phyloP scores from a whole-genome alignment of 352 stramenopile genomes.

The Globisporangium megalacanthum region DNA sequence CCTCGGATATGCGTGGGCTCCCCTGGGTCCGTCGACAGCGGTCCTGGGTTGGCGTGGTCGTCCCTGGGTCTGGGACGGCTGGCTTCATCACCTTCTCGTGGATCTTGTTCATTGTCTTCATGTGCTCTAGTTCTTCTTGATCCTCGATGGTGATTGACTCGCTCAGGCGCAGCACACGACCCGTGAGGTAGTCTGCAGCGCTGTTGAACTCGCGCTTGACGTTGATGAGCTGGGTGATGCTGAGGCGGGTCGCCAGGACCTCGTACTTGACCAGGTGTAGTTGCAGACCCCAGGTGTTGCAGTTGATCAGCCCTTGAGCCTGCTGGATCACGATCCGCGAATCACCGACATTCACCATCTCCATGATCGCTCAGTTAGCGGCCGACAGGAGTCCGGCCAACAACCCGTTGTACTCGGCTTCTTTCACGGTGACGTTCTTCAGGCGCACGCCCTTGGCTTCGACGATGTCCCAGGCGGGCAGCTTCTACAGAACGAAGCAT shows the following conservation, averaged over 20 bases:
- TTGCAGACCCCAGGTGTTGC: conserved; percentile 6
- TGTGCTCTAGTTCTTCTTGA: neutral
- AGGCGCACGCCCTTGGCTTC: conserved; percentile 12
- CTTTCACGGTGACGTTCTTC: conserved; percentile 14
- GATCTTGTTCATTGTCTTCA: neutral
- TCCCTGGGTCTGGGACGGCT: no score
- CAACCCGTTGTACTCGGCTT: conserved; percentile 19
- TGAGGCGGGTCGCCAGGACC: neutral
- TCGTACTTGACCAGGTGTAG: conserved; percentile 2
- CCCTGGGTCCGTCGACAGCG: no score
- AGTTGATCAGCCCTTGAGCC: conserved; percentile 8
- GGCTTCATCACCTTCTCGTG: neutral
- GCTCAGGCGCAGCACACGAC: neutral
- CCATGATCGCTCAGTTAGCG: neutral
- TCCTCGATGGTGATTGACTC: neutral
- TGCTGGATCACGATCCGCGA: conserved; percentile 16
- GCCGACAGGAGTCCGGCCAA: conserved; percentile 7
- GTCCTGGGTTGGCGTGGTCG: no score
- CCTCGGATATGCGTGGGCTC: no score
- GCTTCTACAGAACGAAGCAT: conserved; percentile 14
- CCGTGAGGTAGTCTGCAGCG: conserved; percentile 4
- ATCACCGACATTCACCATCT: conserved; percentile 15
- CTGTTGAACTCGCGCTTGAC: conserved; percentile 10
- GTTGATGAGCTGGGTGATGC: conserved; percentile 2
- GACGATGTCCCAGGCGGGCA: conserved; percentile 14